These are phyloP conservation scores for Antitrichia curtipendula DNA, from an alignment of 225 moss, liverwort and hornwort species.

Conservation along the genomic window DNA sequence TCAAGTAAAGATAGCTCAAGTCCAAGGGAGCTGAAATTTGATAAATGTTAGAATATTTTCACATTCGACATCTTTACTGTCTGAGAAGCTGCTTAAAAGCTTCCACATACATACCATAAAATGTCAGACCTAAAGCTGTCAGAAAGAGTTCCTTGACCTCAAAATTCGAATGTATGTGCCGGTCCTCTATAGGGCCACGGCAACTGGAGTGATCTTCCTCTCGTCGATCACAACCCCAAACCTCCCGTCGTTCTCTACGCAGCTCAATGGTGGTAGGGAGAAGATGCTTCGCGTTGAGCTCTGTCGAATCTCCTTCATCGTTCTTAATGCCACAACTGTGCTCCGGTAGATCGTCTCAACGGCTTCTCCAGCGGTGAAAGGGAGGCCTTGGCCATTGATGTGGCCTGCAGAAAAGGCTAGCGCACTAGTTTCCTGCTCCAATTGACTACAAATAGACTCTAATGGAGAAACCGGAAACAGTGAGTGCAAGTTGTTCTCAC, in stretches of 20 bases:
- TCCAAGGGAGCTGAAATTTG: not conserved
- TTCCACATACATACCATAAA: not conserved
- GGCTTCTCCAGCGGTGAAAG: constrained; percentile 38
- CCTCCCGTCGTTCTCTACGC: constrained; percentile 28
- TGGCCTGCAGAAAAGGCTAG: not conserved
- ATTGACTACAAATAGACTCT: constrained; percentile 25
- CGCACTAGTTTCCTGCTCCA: constrained; percentile 16
- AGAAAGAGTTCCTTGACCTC: not conserved
- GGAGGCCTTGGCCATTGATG: not conserved
- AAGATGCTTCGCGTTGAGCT: constrained; percentile 52
- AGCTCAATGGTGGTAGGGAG: constrained; percentile 48
- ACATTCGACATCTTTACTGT: constrained; percentile 16
- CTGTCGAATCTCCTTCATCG: constrained; percentile 49
- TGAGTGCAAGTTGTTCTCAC: constrained; percentile 50
- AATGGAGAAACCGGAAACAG: constrained; percentile 37
- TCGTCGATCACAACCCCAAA: constrained; percentile 50
- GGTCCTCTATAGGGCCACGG: constrained; percentile 25
- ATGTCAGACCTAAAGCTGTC: not conserved
- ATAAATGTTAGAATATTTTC: not conserved
- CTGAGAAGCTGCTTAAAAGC: constrained; percentile 2
- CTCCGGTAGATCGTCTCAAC: constrained; percentile 52
- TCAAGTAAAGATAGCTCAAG: not conserved
- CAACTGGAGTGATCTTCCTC: constrained; percentile 32
- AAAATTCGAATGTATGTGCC: not conserved
- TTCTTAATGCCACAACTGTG: constrained; percentile 38